Conservation (phyloP, 495 filamentous ascomycete genomes). For the Xylaria venustula region DNA sequence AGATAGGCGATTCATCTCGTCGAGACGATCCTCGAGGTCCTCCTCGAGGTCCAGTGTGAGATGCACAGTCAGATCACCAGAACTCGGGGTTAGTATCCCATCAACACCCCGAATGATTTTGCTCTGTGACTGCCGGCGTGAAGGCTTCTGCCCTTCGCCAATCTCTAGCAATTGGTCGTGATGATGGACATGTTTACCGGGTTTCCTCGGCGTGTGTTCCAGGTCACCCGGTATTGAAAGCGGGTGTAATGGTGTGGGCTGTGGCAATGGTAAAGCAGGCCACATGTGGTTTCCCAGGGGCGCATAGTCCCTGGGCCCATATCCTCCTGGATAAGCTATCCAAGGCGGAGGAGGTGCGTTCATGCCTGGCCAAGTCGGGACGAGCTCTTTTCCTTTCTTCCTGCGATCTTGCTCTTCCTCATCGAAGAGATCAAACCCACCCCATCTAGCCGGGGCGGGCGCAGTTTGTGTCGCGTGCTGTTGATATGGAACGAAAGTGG, state of each 20-base stretch:
- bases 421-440: not conserved
- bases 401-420: constrained; percentile 4
- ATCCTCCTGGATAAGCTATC: not conserved
- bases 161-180: not conserved
- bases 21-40: constrained; percentile 17
- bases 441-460: not conserved
- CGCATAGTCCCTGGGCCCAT: not conserved
- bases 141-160: not conserved
- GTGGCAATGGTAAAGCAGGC: not conserved
- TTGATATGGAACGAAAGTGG: not conserved
- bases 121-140: not conserved
- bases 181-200: not conserved
- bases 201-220: not conserved
- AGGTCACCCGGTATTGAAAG: not conserved
- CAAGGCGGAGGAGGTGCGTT: not conserved
- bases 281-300: not conserved
- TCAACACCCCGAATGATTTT: constrained; percentile 1
- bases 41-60: constrained; percentile 15
- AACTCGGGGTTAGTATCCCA: constrained; percentile 11
- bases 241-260: not conserved
- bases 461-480: not conserved
- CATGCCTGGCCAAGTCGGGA: not conserved
- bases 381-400: constrained; percentile 11
- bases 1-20: constrained; percentile 19
- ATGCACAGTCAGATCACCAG: constrained; percentile 19